Evolutionary conservation across 2,329 filamentous ascomycete species (phyloP), one percentile per base, ranked within the genome.

Genomic region (Talaromyces marneffei): DNA sequence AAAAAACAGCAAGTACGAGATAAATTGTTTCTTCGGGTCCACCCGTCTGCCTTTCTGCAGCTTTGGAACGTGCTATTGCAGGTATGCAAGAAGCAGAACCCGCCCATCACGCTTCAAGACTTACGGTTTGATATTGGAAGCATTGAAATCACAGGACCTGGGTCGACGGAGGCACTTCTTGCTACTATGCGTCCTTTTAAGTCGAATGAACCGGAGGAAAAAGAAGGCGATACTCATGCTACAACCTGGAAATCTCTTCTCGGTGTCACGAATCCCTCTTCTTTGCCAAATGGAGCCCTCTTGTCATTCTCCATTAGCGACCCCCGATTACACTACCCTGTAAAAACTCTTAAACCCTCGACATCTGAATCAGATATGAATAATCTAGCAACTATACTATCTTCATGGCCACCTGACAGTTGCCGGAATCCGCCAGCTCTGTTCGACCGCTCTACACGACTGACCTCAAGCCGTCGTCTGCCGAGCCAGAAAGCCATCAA

Each of bases 401-500:
- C 87, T 1, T 70, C 77, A 3, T 95, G 91, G 89, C 84, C 88
- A 0, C 77, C 83, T 0, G 88, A 92, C 64, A 78, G 59, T 63
- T 76, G 63, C 12, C 82, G 70, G 70, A 76, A 54, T 72, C 80
- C 55, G 70, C 79, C 72, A 1, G 75, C 77, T 8, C 75, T 97
- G 0, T 96, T 95, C 71, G 83, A 89, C 67, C 84, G 89, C 62
- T 79, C 85, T 31, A 74, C 77, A 37, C 86, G 92, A 37, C 82
- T 89, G 62, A 80, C 78, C 60, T 89, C 89, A 27, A 84, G 84
- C 3, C 82, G 82, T 56, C 80, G 87, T 14, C 83, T 92, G 2
- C 87, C 89, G 1, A 85, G 82, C 10, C 91, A 96, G 70, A 91
- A 91, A 69, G 83, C 87, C 0, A 85, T 97, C 67, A 92, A 95